These are phyloP conservation scores for Capsella rubella DNA, from an alignment of 441 rosid genomes.

Conservation along the genomic window DNA sequence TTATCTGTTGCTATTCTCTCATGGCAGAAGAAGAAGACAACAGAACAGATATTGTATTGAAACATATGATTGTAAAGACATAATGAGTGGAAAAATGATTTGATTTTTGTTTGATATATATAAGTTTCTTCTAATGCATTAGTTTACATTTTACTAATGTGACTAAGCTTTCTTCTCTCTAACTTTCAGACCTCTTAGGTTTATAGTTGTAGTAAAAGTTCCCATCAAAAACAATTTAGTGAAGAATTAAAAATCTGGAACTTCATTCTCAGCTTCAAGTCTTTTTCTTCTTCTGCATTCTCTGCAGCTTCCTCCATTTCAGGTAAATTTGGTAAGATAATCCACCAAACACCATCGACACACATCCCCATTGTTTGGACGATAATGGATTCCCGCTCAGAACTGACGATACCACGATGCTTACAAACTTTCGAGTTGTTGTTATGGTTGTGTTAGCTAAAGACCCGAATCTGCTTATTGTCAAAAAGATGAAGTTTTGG, in stretches of 20 bases:
- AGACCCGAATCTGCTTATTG: conserved; percentile 93
- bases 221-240: conserved; percentile 19
- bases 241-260: conserved; percentile 12
- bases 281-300: conserved; percentile 78
- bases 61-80: conserved; percentile 37
- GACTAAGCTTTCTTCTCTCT: conserved; percentile 34
- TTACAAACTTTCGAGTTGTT: conserved; percentile 93
- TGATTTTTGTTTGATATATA: conserved; percentile 58
- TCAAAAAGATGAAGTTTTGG: conserved; percentile 94
- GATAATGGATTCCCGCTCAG: conserved; percentile 96
- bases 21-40: conserved; percentile 13
- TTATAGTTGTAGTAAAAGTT: conserved; percentile 19
- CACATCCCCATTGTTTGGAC: conserved; percentile 93
- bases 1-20: conserved; percentile 44
- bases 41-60: conserved; percentile 48
- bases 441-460: conserved; percentile 95
- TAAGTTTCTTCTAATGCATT: conserved; percentile 26
- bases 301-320: conserved; percentile 84
- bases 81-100: conserved; percentile 63
- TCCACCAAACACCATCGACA: conserved; percentile 93
- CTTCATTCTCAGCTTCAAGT: conserved; percentile 46
- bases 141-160: conserved; percentile 37
- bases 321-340: conserved; percentile 91
- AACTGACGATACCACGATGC: conserved; percentile 89
- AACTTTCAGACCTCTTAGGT: conserved; percentile 28